These are phyloP conservation scores for Monosporascus sp. DNA, from an alignment of 2,329 filamentous ascomycete species.

Conservation along the genomic window DNA sequence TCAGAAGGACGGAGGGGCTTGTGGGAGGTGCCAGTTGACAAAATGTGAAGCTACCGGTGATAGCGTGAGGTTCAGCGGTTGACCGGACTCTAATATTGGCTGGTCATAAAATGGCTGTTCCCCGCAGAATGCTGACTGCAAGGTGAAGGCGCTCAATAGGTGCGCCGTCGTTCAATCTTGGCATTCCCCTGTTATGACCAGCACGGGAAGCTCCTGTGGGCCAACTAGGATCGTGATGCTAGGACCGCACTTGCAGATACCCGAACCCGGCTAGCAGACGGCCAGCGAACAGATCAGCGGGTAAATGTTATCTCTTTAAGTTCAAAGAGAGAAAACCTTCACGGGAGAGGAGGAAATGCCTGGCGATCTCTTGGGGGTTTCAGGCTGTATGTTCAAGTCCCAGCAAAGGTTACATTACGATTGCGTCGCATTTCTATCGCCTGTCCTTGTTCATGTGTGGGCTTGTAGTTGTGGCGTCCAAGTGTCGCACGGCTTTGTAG, in stretches of 20 bases:
- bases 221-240: slow-evolving; percentile 9
- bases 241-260: slow-evolving; percentile 1
- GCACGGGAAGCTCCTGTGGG: slow-evolving; percentile 20
- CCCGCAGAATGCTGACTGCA: slow-evolving; percentile 34
- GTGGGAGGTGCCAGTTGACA: slow-evolving; percentile 17
- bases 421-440: too few relatives aligned
- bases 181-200: slow-evolving; percentile 15
- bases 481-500: too few relatives aligned
- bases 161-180: slow-evolving; percentile 14
- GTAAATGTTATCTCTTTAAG: too few relatives aligned
- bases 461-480: too few relatives aligned
- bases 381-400: too few relatives aligned
- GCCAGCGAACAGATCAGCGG: neutral
- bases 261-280: neutral
- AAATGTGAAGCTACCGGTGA: slow-evolving; percentile 3
- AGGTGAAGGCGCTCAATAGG: slow-evolving; percentile 22
- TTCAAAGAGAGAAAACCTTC: too few relatives aligned
- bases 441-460: too few relatives aligned
- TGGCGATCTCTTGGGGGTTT: too few relatives aligned
- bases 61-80: slow-evolving; percentile 24
- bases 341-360: neutral
- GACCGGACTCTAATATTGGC: slow-evolving; percentile 51
- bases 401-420: too few relatives aligned
- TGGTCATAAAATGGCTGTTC: slow-evolving; percentile 33
- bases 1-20: slow-evolving; percentile 20